Conservation (phyloP, 2,329 filamentous ascomycete genomes). For the Cordyceps militaris region DNA sequence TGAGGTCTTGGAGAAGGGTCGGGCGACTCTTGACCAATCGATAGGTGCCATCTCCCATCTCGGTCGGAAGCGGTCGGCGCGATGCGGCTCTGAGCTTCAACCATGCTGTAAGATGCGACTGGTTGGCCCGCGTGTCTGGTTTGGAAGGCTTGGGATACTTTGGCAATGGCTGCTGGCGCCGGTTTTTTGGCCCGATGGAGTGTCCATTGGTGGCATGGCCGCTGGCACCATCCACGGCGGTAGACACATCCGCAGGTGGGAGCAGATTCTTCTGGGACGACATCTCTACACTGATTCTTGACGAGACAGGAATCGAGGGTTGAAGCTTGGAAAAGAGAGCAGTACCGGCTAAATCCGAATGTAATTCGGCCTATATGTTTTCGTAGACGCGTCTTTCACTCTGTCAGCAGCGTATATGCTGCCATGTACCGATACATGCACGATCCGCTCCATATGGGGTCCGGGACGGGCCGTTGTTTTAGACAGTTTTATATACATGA, state of each 20-base stretch:
- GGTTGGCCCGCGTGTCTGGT: not conserved
- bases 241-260: no score
- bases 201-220: not conserved
- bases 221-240: not conserved
- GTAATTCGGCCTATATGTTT: no score
- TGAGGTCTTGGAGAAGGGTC: not conserved
- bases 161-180: not conserved
- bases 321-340: no score
- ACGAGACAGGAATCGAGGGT: no score
- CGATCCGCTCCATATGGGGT: not conserved
- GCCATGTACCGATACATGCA: not conserved
- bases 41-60: constrained; percentile 58
- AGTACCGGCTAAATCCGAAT: no score
- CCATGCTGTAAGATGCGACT: constrained; percentile 21
- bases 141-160: constrained; percentile 1
- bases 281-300: not conserved
- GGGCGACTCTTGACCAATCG: constrained; percentile 40
- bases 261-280: not conserved
- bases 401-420: no score
- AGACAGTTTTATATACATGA: not conserved
- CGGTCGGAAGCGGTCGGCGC: constrained; percentile 53
- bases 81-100: constrained; percentile 39
- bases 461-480: not conserved
- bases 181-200: not conserved
- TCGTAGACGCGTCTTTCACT: no score